A percentile compares a stretch with the other conserved stretches of the same genome.
Evolutionary conservation across 2,329 filamentous ascomycete genomes (phyloP).

Genomic region (Berkeleyomyces basicola): DNA sequence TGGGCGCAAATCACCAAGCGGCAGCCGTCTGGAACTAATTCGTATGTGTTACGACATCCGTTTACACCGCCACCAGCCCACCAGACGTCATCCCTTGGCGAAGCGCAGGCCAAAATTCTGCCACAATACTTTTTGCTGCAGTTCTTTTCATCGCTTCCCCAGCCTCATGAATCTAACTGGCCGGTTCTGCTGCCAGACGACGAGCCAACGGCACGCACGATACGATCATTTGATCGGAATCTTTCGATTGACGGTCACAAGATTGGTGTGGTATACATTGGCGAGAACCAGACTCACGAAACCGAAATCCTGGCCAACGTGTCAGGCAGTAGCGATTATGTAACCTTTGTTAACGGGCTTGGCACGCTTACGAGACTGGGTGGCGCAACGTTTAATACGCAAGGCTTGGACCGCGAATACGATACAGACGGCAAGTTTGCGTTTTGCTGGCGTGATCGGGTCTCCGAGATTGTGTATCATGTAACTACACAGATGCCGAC

Average conservation of each 20-base stretch:
- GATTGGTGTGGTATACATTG: conserved; percentile 86
- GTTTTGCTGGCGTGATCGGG: conserved; percentile 85
- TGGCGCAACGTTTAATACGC: conserved; percentile 77
- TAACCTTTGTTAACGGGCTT: conserved; percentile 65
- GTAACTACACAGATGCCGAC: conserved; percentile 97
- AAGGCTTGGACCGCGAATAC: conserved; percentile 65
- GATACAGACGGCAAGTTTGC: conserved; percentile 75
- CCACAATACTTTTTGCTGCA: conserved; percentile 60
- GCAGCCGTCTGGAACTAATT: conserved; percentile 51
- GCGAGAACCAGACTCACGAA: conserved; percentile 69
- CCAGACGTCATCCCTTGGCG: conserved; percentile 26
- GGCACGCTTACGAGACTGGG: conserved; percentile 69
- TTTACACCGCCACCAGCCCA: conserved; percentile 41
- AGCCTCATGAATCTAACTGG: conserved; percentile 40
- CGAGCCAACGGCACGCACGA: conserved; percentile 54
- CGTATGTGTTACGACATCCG: conserved; percentile 42
- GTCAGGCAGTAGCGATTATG: conserved; percentile 73
- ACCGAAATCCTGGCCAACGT: conserved; percentile 74
- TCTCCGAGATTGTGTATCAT: conserved; percentile 91
- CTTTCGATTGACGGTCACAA: conserved; percentile 91
- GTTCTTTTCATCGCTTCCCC: conserved; percentile 45
- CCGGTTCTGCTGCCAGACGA: conserved; percentile 60
- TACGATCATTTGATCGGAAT: conserved; percentile 69
- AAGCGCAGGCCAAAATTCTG: conserved; percentile 43
- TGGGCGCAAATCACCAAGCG: conserved; percentile 56